Percentiles rank a stretch among this genome's conserved stretches.
Evolutionary conservation across 495 filamentous ascomycete genomes (phyloP).

Genomic region (Penicillium cinerascens): DNA sequence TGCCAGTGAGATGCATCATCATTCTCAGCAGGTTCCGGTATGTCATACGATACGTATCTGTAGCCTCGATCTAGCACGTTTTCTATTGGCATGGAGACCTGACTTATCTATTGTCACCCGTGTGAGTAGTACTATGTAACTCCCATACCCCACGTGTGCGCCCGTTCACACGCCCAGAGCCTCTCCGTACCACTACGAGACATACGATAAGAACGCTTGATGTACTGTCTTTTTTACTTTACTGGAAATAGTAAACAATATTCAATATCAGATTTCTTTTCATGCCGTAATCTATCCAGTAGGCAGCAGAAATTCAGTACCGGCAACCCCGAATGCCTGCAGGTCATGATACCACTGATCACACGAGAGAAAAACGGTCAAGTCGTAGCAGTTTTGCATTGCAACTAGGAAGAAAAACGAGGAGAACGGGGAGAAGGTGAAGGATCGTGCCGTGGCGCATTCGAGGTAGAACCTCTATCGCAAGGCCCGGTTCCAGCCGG

Average conservation of each 20-base stretch:
- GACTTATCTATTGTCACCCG: not conserved
- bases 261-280: not conserved
- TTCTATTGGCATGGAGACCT: not conserved
- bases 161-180: not conserved
- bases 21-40: conserved; percentile 16
- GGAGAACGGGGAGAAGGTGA: conserved; percentile 29
- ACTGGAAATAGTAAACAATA: not conserved
- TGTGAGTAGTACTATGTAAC: not conserved
- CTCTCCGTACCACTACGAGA: not conserved
- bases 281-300: not conserved
- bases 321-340: not conserved
- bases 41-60: not conserved
- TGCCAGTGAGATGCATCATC: conserved; percentile 25
- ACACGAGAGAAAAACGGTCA: conserved; percentile 12
- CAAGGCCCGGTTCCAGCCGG: conserved; percentile 42
- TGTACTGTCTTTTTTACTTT: no score
- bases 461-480: conserved; percentile 17
- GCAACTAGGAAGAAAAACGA: conserved; percentile 36
- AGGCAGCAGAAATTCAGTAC: not conserved
- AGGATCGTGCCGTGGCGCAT: conserved; percentile 26
- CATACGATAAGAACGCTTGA: not conserved
- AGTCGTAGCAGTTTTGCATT: conserved; percentile 46
- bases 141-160: not conserved
- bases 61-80: not conserved
- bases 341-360: not conserved